Evolutionary conservation across 2,329 filamentous ascomycete genomes (phyloP).

Genomic region (Aspergillus felis): DNA sequence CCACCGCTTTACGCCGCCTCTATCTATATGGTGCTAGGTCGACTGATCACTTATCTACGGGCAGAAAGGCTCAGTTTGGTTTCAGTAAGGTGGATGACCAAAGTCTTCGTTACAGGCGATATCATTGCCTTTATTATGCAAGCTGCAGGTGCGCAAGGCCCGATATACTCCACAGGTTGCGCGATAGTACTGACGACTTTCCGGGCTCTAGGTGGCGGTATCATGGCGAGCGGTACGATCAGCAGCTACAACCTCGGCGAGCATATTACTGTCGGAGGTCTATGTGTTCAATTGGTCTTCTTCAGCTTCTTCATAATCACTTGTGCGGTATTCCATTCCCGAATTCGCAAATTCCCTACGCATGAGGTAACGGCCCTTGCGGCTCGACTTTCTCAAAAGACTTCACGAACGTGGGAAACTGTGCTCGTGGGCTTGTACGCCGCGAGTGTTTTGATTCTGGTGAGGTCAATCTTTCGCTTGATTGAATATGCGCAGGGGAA

Average conservation of each 20-base stretch:
- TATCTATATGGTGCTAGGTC: slow-evolving; percentile 38
- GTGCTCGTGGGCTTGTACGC: slow-evolving; percentile 13
- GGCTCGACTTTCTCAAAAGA: slow-evolving; percentile 4
- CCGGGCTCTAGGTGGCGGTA: slow-evolving; percentile 11
- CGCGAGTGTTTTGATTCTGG: slow-evolving; percentile 24
- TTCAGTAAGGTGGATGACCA: slow-evolving; percentile 32
- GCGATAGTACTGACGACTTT: not conserved
- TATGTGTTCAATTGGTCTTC: slow-evolving; percentile 55
- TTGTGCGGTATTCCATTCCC: slow-evolving; percentile 47
- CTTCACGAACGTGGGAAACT: slow-evolving; percentile 4
- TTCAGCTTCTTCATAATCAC: slow-evolving; percentile 55
- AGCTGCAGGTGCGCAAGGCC: slow-evolving; percentile 17
- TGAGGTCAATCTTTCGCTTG: slow-evolving; percentile 29
- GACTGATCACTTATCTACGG: slow-evolving; percentile 28
- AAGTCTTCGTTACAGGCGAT: slow-evolving; percentile 33
- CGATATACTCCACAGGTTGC: not conserved
- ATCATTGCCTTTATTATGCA: slow-evolving; percentile 32
- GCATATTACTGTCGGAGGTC: slow-evolving; percentile 51
- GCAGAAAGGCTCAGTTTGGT: slow-evolving; percentile 32
- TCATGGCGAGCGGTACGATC: slow-evolving; percentile 12
- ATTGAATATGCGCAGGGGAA: slow-evolving; percentile 27
- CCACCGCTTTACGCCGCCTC: slow-evolving; percentile 40
- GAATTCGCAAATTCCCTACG: slow-evolving; percentile 35
- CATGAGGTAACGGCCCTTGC: not conserved
- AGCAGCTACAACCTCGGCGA: slow-evolving; percentile 11